Conservation (phyloP, 495 filamentous ascomycete genomes). For the Letharia columbiana region DNA sequence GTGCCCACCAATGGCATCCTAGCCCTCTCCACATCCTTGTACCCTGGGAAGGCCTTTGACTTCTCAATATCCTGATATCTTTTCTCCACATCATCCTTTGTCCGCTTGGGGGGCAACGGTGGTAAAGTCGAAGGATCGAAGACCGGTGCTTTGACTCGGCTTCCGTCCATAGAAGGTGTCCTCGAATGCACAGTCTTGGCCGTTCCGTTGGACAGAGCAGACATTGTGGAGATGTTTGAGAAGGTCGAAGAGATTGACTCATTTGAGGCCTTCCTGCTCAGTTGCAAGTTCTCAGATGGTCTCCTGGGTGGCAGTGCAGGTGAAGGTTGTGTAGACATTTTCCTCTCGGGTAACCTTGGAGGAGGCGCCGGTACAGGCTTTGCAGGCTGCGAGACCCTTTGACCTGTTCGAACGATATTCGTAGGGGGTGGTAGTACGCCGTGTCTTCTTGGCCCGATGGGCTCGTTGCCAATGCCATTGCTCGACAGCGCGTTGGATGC, state of each 20-base stretch:
- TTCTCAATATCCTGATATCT: slow-evolving; percentile 22
- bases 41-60: slow-evolving; percentile 17
- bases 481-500: slow-evolving; percentile 31
- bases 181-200: slow-evolving; percentile 30
- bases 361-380: slow-evolving; percentile 41
- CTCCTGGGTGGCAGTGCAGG: slow-evolving; percentile 37
- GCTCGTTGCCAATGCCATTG: slow-evolving; percentile 40
- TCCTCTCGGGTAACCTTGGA: slow-evolving; percentile 39
- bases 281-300: slow-evolving; percentile 32
- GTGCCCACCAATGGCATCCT: slow-evolving; percentile 14
- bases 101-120: slow-evolving; percentile 36
- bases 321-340: slow-evolving; percentile 33
- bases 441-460: slow-evolving; percentile 28
- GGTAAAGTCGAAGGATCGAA: slow-evolving; percentile 40
- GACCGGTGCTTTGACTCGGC: slow-evolving; percentile 34
- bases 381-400: slow-evolving; percentile 27
- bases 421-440: slow-evolving; percentile 29
- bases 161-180: slow-evolving; percentile 33
- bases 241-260: slow-evolving; percentile 30
- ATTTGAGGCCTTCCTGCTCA: slow-evolving; percentile 32
- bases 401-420: slow-evolving; percentile 24
- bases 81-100: slow-evolving; percentile 17
- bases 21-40: slow-evolving; percentile 18
- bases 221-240: slow-evolving; percentile 28
- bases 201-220: slow-evolving; percentile 32